Conservation (phyloP, 1,284 basidiomycete genomes). For the Rhodotorula glutinis region DNA sequence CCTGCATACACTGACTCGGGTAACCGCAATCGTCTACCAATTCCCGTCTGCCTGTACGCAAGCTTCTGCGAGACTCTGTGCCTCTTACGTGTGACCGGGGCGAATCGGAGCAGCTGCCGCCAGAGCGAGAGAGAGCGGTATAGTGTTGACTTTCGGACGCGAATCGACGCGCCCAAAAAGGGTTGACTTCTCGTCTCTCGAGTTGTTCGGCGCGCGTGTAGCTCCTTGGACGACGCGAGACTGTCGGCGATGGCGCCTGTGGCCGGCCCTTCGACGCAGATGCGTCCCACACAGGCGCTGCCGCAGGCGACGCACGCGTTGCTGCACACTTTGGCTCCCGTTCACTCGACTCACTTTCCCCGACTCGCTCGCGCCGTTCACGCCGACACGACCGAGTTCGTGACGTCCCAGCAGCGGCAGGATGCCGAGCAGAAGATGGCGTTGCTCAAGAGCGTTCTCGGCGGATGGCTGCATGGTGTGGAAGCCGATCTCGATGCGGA, state of each 20-base stretch:
- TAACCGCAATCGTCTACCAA: no score
- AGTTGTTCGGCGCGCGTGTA: no score
- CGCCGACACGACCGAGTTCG: slow-evolving; percentile 22
- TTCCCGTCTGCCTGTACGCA: no score
- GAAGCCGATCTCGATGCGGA: slow-evolving; percentile 24
- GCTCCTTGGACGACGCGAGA: no score
- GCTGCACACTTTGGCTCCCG: slow-evolving; percentile 19
- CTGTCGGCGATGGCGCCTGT: background rate
- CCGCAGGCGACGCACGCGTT: slow-evolving; percentile 16
- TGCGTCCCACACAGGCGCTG: slow-evolving; percentile 6
- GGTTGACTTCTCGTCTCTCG: background rate
- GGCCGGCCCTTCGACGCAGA: slow-evolving; percentile 2
- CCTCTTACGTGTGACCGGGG: no score
- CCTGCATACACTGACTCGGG: no score
- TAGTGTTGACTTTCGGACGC: no score
- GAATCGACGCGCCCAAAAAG: no score
- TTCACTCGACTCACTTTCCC: slow-evolving; percentile 23
- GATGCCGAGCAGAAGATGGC: slow-evolving; percentile 26
- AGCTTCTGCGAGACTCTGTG: no score
- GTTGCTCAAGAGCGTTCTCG: slow-evolving; percentile 34
- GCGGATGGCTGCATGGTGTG: slow-evolving; percentile 35
- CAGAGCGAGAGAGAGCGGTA: no score
- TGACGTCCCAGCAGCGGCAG: slow-evolving; percentile 11
- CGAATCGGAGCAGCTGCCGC: no score
- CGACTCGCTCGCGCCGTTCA: background rate